Conservation (phyloP, 176 grass and related monocot species). For the Calamus simplicifolius region DNA sequence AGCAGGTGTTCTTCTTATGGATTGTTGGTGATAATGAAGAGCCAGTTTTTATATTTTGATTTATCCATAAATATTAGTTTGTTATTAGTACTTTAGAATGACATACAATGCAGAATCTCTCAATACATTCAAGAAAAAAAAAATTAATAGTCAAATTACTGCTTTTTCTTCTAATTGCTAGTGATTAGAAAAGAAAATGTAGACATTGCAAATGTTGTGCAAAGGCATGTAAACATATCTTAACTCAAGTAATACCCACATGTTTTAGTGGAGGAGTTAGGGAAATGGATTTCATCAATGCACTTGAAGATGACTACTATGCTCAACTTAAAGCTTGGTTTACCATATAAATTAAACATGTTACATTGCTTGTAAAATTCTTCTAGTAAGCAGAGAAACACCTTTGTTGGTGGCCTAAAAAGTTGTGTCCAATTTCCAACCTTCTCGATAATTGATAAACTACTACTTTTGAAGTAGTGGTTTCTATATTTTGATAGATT, state of each 20-base stretch:
- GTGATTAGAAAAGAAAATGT: no score
- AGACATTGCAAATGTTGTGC: no score
- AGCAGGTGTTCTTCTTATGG: no score
- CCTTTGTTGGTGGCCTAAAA: slow-evolving; percentile 27
- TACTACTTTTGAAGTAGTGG: slow-evolving; percentile 23
- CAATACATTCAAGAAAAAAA: no score
- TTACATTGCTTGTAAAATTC: not conserved
- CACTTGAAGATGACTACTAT: not conserved
- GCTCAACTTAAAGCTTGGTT: not conserved
- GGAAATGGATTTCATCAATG: not conserved
- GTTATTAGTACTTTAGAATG: no score
- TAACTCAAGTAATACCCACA: not conserved
- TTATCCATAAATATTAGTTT: no score
- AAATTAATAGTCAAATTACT: no score
- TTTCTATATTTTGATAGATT: not conserved
- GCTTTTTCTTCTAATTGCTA: no score
- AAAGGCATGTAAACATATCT: no score
- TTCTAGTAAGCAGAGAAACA: slow-evolving; percentile 15
- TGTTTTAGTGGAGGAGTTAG: not conserved
- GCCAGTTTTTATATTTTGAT: no score
- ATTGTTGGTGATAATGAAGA: no score
- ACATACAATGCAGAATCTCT: no score
- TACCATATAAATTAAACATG: not conserved
- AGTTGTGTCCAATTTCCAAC: slow-evolving; percentile 17
- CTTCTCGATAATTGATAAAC: slow-evolving; percentile 12